Percentiles rank a stretch among this genome's conserved stretches.
Conservation (phyloP, 129 eudicot species). For the Tagetes erecta region DNA sequence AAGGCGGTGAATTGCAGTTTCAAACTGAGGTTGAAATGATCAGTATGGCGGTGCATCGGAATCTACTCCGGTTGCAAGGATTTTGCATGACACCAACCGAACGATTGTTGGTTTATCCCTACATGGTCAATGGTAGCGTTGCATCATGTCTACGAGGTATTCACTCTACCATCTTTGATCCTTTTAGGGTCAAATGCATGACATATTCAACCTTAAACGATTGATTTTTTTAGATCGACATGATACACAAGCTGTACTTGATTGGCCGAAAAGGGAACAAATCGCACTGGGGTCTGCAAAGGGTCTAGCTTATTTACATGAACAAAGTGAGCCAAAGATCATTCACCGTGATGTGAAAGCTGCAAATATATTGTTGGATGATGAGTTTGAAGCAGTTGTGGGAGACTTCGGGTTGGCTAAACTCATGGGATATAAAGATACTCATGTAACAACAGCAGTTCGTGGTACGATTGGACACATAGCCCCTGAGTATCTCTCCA, state of each 20-base stretch:
- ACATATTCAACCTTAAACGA: background rate
- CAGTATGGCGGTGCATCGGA: conserved; percentile 87
- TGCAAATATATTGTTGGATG: conserved; percentile 86
- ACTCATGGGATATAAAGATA: conserved; percentile 83
- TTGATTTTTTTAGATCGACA: conserved; percentile 46
- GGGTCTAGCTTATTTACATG: conserved; percentile 90
- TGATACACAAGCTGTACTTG: conserved; percentile 58
- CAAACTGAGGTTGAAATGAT: conserved; percentile 82
- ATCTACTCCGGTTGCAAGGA: conserved; percentile 76
- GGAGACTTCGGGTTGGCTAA: conserved; percentile 95
- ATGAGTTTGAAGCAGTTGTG: conserved; percentile 87
- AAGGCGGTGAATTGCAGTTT: conserved; percentile 76
- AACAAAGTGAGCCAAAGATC: conserved; percentile 80
- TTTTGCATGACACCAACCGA: conserved; percentile 93
- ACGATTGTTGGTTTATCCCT: conserved; percentile 83
- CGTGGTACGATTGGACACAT: conserved; percentile 93
- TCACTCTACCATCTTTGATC: conserved; percentile 1
- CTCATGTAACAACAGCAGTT: conserved; percentile 97
- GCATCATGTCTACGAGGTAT: conserved; percentile 49
- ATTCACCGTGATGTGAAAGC: conserved; percentile 93
- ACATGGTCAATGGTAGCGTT: conserved; percentile 88
- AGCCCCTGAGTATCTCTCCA: conserved; percentile 86
- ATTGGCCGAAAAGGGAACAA: conserved; percentile 68
- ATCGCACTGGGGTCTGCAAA: conserved; percentile 80
- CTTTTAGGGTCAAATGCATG: background rate